Evolutionary conservation across 2,329 filamentous ascomycete genomes (phyloP), one percentile per base, ranked within the genome.

Genomic region (Chrysoporthe deuterocubensis): DNA sequence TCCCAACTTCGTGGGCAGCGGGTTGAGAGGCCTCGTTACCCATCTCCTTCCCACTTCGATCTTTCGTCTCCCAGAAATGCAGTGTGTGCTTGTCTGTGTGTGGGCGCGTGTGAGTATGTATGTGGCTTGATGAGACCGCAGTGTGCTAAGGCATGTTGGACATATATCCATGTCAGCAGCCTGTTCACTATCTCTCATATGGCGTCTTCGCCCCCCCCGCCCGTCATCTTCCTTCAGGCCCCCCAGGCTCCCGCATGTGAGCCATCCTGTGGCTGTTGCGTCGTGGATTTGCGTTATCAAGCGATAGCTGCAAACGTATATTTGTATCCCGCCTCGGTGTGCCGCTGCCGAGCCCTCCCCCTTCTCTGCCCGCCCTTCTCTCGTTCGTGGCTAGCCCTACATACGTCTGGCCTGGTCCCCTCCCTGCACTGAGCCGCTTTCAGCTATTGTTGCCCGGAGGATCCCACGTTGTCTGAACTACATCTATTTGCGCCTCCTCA

Each of bases 321-420:
- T 50, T 34, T 40, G 9, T 7, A 34, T 21, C 34, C 60, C 60
- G 54, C 13, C 60, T 34, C n/a, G 18, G 44, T 21, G 16, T 26
- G 43, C 34, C 32, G 34, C 16, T 9, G 16, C 18, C 32, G 21
- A 42, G 6, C n/a, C 34, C 61, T 43, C 34, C 14, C 52, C 37
- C 34, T 16, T 57, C 18, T 34, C 32, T 40, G n/a, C 32, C 52
- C 52, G 61, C 59, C 59, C 59, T 62, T 50, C 59, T 44, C 56
- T 54, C 61, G 54, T 40, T 42, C 9, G 60, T 62, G 60, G 46
- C 60, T 62, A 37, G 44, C 37, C 46, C 18, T 32, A 13, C 48
- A 0, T 13, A 52, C 44, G 34, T 37, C 18, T 37, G 34, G 26
- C 26, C 16, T 21, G 60, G 42, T 42, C 54, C 26, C 18, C 54